A percentile compares a stretch with the other conserved stretches of the same genome.
Evolutionary conservation across 2,329 filamentous ascomycete genomes (phyloP).

Genomic region (Passalora sequoiae): DNA sequence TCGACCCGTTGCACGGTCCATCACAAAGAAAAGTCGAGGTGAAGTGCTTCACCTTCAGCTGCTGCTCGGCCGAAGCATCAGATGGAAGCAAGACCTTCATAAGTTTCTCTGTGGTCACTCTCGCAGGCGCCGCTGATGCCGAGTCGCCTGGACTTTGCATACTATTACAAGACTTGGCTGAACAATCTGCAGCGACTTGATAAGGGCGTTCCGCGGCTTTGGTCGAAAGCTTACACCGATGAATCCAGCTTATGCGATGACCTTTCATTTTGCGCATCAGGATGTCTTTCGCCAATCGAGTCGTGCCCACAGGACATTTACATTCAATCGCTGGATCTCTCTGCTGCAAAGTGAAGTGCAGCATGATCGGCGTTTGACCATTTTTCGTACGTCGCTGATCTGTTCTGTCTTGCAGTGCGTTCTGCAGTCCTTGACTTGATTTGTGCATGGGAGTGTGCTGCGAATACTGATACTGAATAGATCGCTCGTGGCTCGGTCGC

Average conservation of each 20-base stretch:
- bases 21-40: slow-evolving; percentile 21
- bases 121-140: neutral
- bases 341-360: slow-evolving; percentile 4
- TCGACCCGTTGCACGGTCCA: slow-evolving; percentile 18
- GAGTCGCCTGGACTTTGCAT: neutral
- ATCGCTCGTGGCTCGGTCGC: no score
- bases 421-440: no score
- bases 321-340: neutral
- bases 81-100: slow-evolving; percentile 6
- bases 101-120: slow-evolving; percentile 1
- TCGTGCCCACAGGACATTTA: neutral
- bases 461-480: no score
- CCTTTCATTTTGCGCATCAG: no score
- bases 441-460: no score
- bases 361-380: slow-evolving; percentile 11
- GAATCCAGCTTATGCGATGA: no score
- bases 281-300: neutral
- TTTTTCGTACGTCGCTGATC: no score
- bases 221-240: no score
- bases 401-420: neutral
- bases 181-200: no score
- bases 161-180: slow-evolving; percentile 1
- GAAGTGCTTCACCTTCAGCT: slow-evolving; percentile 13
- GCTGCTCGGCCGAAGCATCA: slow-evolving; percentile 4
- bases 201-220: no score